A percentile compares a stretch with the other conserved stretches of the same genome.
phyloP scores from a whole-genome alignment of 257 asterid species.

The Jacaranda mimosifolia region DNA sequence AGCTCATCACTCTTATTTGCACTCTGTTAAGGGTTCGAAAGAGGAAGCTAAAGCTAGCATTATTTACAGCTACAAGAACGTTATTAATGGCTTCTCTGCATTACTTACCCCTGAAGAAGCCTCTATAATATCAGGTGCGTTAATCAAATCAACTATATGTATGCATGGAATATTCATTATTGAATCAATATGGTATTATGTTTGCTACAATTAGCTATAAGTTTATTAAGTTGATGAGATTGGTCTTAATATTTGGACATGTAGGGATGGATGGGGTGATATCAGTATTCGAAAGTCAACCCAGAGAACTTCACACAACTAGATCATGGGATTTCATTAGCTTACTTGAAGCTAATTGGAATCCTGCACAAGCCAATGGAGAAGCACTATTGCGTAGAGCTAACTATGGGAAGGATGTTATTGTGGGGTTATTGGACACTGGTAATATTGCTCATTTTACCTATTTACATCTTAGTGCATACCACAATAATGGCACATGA shows the following conservation, averaged over 20 bases:
- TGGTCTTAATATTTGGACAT: constrained; percentile 24
- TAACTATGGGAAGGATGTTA: no score
- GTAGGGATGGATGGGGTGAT: constrained; percentile 53
- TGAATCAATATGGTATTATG: no score
- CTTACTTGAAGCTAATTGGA: constrained; percentile 40
- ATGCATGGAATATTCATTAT: no score
- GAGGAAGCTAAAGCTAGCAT: constrained; percentile 51
- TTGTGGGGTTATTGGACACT: constrained; percentile 48
- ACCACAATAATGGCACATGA: no score
- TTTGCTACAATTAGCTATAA: background rate
- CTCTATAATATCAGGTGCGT: constrained; percentile 42
- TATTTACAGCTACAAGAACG: constrained; percentile 54
- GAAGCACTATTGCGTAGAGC: no score
- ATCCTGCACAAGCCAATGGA: no score
- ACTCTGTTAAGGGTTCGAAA: constrained; percentile 45
- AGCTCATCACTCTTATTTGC: constrained; percentile 44
- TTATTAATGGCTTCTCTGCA: constrained; percentile 68
- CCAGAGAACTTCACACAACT: constrained; percentile 48
- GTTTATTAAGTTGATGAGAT: background rate
- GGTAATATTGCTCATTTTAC: no score
- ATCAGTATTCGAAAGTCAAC: constrained; percentile 54
- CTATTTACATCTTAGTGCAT: no score
- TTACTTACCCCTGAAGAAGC: constrained; percentile 59
- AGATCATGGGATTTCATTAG: constrained; percentile 61
- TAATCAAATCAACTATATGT: background rate